A percentile compares a stretch with the other conserved stretches of the same genome.
These are phyloP conservation scores for Globisporangium mamillatum DNA, from an alignment of 352 stramenopile genomes.

Conservation along the genomic window DNA sequence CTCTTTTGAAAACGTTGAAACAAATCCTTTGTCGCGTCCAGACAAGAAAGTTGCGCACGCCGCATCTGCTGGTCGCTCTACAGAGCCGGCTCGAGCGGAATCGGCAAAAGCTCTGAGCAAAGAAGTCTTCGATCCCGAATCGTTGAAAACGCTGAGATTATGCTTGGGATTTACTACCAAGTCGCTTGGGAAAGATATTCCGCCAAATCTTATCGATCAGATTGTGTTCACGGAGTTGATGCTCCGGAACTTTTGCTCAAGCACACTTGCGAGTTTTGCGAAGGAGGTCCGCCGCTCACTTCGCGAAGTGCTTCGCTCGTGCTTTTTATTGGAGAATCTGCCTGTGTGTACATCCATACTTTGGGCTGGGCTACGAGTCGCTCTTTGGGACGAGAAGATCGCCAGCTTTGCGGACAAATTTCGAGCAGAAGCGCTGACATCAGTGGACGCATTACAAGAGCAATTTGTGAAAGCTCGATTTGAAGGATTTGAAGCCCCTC, in stretches of 20 bases:
- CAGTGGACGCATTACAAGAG: neutral
- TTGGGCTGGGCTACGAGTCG: conserved; percentile 19
- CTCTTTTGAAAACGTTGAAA: neutral
- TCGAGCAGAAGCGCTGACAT: neutral
- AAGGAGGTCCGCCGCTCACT: neutral
- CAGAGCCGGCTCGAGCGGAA: neutral
- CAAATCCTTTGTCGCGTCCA: neutral
- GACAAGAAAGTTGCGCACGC: neutral
- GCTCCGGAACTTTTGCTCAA: conserved; percentile 18
- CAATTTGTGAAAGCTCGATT: conserved; percentile 2
- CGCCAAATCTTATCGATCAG: conserved; percentile 3
- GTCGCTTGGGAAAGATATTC: neutral
- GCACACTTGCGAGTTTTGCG: neutral
- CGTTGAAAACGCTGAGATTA: neutral
- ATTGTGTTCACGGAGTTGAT: conserved; percentile 26
- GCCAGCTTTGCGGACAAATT: conserved; percentile 15
- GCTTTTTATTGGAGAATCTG: neutral
- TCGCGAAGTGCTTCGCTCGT: conserved; percentile 8
- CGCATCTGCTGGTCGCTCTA: neutral
- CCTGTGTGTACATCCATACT: conserved; percentile 15
- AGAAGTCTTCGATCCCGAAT: neutral
- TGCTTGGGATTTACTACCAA: neutral
- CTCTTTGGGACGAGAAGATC: conserved; percentile 26
- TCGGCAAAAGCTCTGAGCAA: neutral
- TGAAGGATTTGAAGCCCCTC: neutral